These are phyloP conservation scores for Pseudogymnoascus sp. DNA, from an alignment of 2,329 filamentous ascomycete species.

Conservation along the genomic window DNA sequence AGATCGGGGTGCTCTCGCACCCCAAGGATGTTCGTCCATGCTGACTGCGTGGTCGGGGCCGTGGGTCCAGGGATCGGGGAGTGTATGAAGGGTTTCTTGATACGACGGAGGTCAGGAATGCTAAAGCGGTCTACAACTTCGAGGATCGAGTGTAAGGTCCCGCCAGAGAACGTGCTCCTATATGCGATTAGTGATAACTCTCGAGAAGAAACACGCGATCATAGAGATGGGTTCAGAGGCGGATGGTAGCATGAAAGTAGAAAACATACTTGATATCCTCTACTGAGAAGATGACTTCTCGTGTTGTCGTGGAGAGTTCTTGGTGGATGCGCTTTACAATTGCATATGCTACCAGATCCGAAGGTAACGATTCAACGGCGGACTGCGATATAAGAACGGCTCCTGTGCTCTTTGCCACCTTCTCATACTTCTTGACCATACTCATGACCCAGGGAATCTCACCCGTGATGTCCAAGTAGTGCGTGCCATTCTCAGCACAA, in stretches of 20 bases:
- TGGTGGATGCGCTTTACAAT: slow-evolving; percentile 41
- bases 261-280: slow-evolving; percentile 34
- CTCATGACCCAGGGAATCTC: slow-evolving; percentile 48
- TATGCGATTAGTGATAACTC: slow-evolving; percentile 10
- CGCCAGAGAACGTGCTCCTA: slow-evolving; percentile 49
- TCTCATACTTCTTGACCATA: slow-evolving; percentile 53
- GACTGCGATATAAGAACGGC: slow-evolving; percentile 53
- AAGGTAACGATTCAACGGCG: slow-evolving; percentile 53
- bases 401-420: slow-evolving; percentile 42
- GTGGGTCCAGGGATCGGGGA: slow-evolving; percentile 42
- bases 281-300: slow-evolving; percentile 44
- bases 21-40: slow-evolving; percentile 42
- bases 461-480: slow-evolving; percentile 56
- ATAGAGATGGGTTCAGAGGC: background rate
- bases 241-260: background rate
- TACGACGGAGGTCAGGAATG: slow-evolving; percentile 37
- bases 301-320: slow-evolving; percentile 39
- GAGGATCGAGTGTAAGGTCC: slow-evolving; percentile 60
- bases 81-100: slow-evolving; percentile 43
- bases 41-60: slow-evolving; percentile 26
- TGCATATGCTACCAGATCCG: slow-evolving; percentile 49
- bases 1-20: slow-evolving; percentile 40
- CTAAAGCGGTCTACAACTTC: slow-evolving; percentile 45
- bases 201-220: background rate
- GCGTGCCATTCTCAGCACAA: slow-evolving; percentile 53